Evolutionary conservation across 176 grass and related monocot species (phyloP), one percentile per base, ranked within the genome.

Genomic region (Oropetium thomaeum): DNA sequence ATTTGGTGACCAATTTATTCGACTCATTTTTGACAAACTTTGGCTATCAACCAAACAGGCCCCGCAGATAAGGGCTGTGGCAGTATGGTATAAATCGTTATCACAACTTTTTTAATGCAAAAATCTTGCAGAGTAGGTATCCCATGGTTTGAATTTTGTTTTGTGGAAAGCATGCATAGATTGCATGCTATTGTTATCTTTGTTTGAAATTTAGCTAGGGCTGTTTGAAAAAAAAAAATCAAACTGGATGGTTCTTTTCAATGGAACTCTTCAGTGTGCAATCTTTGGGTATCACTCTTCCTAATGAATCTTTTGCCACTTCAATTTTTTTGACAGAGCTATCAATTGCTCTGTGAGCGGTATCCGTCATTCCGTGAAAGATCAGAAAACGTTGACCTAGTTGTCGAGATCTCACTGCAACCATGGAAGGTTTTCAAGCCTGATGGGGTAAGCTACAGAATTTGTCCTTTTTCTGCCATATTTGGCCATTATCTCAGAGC

Each of bases 361-460:
- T 86, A 99, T 82, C 96, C 96, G 47, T 95, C 87, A 7, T 95
- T 99, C 69, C 96, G 96, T 54, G 91, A 99, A 86, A 99, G 96
- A 88, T 99, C 96, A 49, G 96, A 99, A 83, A 99, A 99, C 82
- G 89, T 95, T 16, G 87, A 99, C 67, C 84, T 99, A 63, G 86
- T 98, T 79, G 89, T 99, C 81, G 96, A 99, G 79, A 99, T 99
- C 76, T 95, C 96, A 88, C 73, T 99, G 29, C 96, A 99, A 60
- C 96, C 96, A 22, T 99, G 91, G 91, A 99, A 95, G 61, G 96
- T 95, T 87, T 99, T 99, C 82, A 99, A 65, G 64, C 96, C 96
- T 82, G 91, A 99, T 42, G 91, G 91, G 79, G 96, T 99, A 89
- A 92, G 87, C 40, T 42, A 42, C 78, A 62, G 10, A 71, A 32